Evolutionary conservation across 1,284 basidiomycete species (phyloP).

Genomic region (Tremellales sp.): DNA sequence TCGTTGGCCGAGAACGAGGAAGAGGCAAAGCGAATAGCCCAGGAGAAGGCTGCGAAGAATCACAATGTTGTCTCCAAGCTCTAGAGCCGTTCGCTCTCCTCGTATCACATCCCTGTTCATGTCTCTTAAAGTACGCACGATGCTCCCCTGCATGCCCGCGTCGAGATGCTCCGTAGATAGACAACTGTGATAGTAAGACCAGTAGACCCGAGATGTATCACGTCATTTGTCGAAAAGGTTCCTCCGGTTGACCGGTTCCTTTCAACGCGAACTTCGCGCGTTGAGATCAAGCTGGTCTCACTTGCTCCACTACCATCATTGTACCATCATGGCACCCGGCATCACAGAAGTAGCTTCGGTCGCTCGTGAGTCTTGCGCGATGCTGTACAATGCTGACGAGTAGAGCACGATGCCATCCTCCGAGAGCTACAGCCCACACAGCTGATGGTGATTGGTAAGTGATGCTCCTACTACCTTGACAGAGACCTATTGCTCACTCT

Average conservation of each 20-base stretch:
- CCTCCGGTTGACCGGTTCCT: too few species aligned
- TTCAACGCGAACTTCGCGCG: too few species aligned
- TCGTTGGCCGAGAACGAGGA: slow-evolving; percentile 23
- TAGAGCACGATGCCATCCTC: slow-evolving; percentile 42
- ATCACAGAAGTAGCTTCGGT: slow-evolving; percentile 28
- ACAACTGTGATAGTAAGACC: too few species aligned
- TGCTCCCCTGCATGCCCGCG: too few species aligned
- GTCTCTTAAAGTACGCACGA: too few species aligned
- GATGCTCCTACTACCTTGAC: background rate
- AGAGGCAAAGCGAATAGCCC: slow-evolving; percentile 2
- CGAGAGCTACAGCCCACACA: slow-evolving; percentile 27
- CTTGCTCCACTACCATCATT: background rate
- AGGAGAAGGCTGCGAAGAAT: slow-evolving; percentile 24
- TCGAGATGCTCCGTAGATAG: too few species aligned
- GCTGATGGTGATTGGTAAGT: slow-evolving; percentile 33
- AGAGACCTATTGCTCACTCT: background rate
- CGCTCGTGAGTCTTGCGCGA: slow-evolving; percentile 11
- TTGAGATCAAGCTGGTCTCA: too few species aligned
- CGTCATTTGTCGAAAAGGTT: too few species aligned
- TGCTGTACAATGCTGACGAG: background rate
- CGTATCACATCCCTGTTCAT: background rate
- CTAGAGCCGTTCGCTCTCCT: background rate
- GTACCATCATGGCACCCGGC: slow-evolving; percentile 19
- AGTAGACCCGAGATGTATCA: too few species aligned
- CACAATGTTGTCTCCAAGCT: background rate